Base-by-base conservation (phyloP, 148 eudicot species). In the Rhododendron williamsianum region DNA sequence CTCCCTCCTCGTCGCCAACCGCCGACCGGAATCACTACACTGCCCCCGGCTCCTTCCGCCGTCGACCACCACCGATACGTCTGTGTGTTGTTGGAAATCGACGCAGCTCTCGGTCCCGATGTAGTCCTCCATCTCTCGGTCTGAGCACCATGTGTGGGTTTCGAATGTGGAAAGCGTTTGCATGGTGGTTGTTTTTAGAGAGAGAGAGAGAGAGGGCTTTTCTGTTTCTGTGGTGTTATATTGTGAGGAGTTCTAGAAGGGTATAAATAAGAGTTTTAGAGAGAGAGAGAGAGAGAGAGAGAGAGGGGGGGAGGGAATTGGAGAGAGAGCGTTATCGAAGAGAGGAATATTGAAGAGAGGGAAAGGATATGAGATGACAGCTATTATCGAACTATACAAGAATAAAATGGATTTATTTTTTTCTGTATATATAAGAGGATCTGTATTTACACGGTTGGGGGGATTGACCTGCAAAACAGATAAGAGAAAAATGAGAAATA, bases 41-140 rank as follows among this genome's bases (percentile, higher is more conserved):
- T 25, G 48, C 18, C 51, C 36, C 18, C 18, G 16, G 12, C 45
- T 25, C 1, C 73, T 1, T 7, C 10, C 78, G 11, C 9, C 43
- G 15, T 7, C 13, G 1, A 25, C 35, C 4, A 0, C 3, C 36
- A 7, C 23, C 6, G 48, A 25, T 45, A 9, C 54, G 6, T 83
- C 80, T 5, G 46, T 76, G 49, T 38, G 23, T 8, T 63, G 30
- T 4, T 23, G 16, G 0, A 87, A 21, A 48, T 89, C 91, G 5
- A 81, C 81, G 81, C 87, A 83, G 49, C 91, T 87, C 81, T 89
- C 91, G 33, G 82, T 74, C 13, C 91, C 91, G 43, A 89, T 87
- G 82, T 36, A 73, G 27, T 89, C 91, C 3, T 71, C 89, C 77
- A 80, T 15, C 12, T 81, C 23, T 16, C 60, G 21, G 60, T 54